A percentile compares a stretch with the other conserved stretches of the same genome.
These are phyloP conservation scores for Lepiota venenata DNA, from an alignment of 768 basidiomycete species.

Conservation along the genomic window DNA sequence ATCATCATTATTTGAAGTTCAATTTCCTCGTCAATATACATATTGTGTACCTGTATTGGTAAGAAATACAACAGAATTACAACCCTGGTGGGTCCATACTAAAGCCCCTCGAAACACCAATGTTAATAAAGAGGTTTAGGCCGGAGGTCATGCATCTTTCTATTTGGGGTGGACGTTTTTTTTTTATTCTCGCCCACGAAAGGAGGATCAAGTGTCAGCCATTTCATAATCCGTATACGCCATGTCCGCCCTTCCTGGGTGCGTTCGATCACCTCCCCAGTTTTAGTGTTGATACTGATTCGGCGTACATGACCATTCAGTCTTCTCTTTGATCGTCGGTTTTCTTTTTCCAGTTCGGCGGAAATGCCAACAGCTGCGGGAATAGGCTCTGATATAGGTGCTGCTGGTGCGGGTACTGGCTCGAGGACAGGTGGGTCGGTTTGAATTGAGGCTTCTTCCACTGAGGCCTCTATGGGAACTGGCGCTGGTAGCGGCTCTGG, in stretches of 20 bases:
- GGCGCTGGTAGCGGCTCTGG: background rate
- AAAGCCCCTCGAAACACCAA: too few species aligned
- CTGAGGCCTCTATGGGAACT: background rate
- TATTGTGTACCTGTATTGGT: too few species aligned
- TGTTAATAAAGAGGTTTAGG: too few species aligned
- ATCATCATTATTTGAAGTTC: too few species aligned
- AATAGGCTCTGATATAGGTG: background rate
- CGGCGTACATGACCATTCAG: slow-evolving; percentile 8
- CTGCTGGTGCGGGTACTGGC: background rate
- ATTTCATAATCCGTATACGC: slow-evolving; percentile 5
- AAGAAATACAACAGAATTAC: too few species aligned
- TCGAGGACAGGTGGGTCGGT: background rate
- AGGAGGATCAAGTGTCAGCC: slow-evolving; percentile 2
- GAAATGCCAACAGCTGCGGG: background rate
- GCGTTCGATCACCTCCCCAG: slow-evolving; percentile 10
- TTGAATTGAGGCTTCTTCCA: background rate
- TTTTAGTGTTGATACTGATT: slow-evolving; percentile 11
- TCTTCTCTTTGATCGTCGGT: slow-evolving; percentile 5
- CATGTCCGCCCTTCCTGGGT: slow-evolving; percentile 9
- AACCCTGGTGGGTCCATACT: too few species aligned
- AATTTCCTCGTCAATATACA: too few species aligned
- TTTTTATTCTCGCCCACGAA: background rate
- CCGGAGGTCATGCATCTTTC: background rate
- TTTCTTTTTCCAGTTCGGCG: background rate
- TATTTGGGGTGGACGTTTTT: background rate